phyloP scores from a whole-genome alignment of 148 eudicot genomes.

The Vaccinium darrowii region DNA sequence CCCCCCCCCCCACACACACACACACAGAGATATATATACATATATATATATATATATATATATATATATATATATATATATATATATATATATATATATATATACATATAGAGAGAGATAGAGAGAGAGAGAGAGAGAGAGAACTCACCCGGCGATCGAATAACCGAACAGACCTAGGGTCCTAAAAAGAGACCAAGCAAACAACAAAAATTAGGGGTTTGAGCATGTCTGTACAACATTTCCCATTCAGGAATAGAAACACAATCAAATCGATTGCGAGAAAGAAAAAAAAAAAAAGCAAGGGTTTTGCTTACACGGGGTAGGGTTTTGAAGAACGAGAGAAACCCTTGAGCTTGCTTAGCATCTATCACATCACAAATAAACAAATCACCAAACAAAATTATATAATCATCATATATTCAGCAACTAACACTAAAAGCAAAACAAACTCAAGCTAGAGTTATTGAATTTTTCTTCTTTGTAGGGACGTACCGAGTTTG shows the following conservation, averaged over 20 bases:
- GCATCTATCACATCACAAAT: slow-evolving; percentile 46
- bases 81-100: too few species aligned
- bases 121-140: background rate
- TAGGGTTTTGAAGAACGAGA: slow-evolving; percentile 81
- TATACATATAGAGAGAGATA: too few species aligned
- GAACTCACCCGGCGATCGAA: slow-evolving; percentile 89
- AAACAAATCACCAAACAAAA: background rate
- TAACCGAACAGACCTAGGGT: slow-evolving; percentile 69
- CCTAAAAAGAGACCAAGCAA: slow-evolving; percentile 45
- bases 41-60: background rate
- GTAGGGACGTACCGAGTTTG: slow-evolving; percentile 61
- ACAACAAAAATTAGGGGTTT: background rate
- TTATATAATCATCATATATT: background rate
- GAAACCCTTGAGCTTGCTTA: slow-evolving; percentile 95
- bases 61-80: too few species aligned
- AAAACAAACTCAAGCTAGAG: background rate
- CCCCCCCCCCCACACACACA: too few species aligned
- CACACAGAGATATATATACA: background rate
- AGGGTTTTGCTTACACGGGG: slow-evolving; percentile 47
- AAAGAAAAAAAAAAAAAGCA: background rate
- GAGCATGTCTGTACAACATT: background rate
- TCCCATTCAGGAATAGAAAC: background rate
- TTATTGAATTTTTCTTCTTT: background rate
- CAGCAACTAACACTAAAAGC: background rate
- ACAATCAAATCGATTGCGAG: background rate